Percentiles rank a stretch among this genome's conserved stretches.
Evolutionary conservation across 176 grass and related monocot species (phyloP).

Genomic region (Typha latifolia): DNA sequence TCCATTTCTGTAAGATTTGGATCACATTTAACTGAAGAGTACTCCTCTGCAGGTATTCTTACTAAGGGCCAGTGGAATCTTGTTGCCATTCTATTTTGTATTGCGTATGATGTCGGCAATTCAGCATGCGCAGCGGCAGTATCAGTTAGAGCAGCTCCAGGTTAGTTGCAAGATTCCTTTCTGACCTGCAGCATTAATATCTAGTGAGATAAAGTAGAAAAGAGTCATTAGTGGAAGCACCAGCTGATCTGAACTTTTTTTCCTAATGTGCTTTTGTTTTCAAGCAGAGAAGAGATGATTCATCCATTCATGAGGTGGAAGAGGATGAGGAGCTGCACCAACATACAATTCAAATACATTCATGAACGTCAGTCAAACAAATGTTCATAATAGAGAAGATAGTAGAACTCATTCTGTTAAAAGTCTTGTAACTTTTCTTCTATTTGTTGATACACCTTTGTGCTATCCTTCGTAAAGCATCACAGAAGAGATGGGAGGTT

Average conservation of each 20-base stretch:
- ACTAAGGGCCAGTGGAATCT: conserved; percentile 54
- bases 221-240: conserved; percentile 2
- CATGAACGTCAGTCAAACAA: neutral
- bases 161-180: conserved; percentile 13
- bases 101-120: conserved; percentile 51
- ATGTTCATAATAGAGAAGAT: neutral
- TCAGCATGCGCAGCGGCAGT: conserved; percentile 44
- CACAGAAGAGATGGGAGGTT: neutral
- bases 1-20: neutral
- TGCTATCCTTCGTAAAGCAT: neutral
- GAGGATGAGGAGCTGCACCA: conserved; percentile 11
- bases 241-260: neutral
- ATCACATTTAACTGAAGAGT: neutral
- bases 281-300: conserved; percentile 32
- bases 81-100: conserved; percentile 56
- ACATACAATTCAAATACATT: conserved; percentile 21
- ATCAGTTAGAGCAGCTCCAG: conserved; percentile 37
- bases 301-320: conserved; percentile 4
- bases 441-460: neutral
- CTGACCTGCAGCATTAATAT: too few relatives aligned
- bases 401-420: neutral
- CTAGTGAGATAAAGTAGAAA: too few relatives aligned
- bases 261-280: neutral
- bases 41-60: conserved; percentile 34
- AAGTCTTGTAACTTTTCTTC: neutral